Evolutionary conservation across 2,329 filamentous ascomycete genomes (phyloP).

Genomic region (Paraphoma sp.): DNA sequence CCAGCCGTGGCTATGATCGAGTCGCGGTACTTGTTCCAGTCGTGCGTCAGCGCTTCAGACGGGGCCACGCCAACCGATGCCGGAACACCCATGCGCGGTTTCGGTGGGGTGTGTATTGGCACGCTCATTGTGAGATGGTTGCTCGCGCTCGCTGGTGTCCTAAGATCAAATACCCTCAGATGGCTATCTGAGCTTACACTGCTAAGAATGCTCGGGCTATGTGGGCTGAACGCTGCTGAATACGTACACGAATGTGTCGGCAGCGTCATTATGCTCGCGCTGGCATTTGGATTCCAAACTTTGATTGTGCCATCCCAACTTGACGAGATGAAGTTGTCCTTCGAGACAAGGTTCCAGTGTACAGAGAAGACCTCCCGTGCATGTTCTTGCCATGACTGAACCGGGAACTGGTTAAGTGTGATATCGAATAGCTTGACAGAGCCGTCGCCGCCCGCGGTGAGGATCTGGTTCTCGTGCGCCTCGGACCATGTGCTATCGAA

Average conservation of each 20-base stretch:
- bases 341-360: slow-evolving; percentile 88
- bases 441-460: slow-evolving; percentile 89
- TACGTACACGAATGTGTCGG: slow-evolving; percentile 95
- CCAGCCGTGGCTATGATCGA: slow-evolving; percentile 85
- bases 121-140: slow-evolving; percentile 87
- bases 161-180: slow-evolving; percentile 88
- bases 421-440: slow-evolving; percentile 95
- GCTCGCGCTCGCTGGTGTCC: slow-evolving; percentile 81
- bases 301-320: slow-evolving; percentile 98
- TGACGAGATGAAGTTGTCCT: slow-evolving; percentile 87
- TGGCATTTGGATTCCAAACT: slow-evolving; percentile 86
- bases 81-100: slow-evolving; percentile 55
- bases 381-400: slow-evolving; percentile 93
- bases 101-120: slow-evolving; percentile 76
- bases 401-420: slow-evolving; percentile 78
- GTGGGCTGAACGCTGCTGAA: slow-evolving; percentile 87
- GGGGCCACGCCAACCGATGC: slow-evolving; percentile 61
- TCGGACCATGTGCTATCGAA: slow-evolving; percentile 97
- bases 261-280: slow-evolving; percentile 79
- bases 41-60: slow-evolving; percentile 87
- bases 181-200: slow-evolving; percentile 89
- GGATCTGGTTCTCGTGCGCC: slow-evolving; percentile 91
- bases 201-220: slow-evolving; percentile 83
- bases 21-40: slow-evolving; percentile 98
- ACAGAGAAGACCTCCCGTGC: slow-evolving; percentile 92